Evolutionary conservation across 164 flowering plant genomes (phyloP).

Genomic region (Protea cynaroides): DNA sequence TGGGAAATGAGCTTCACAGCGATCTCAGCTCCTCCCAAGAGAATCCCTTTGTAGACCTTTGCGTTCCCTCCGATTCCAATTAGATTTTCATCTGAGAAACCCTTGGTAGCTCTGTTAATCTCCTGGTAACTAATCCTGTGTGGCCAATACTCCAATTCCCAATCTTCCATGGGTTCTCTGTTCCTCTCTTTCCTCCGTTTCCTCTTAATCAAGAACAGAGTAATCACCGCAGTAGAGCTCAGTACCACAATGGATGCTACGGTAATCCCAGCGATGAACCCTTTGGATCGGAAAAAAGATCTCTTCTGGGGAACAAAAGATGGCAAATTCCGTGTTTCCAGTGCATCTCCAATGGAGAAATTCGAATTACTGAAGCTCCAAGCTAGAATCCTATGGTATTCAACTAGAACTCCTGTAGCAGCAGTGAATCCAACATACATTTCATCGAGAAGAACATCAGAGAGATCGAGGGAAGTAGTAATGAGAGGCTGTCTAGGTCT

Average conservation of each 20-base stretch:
- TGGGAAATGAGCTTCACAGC: conserved; percentile 39
- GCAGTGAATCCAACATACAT: conserved; percentile 41
- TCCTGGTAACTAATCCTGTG: conserved; percentile 35
- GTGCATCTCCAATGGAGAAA: conserved; percentile 27
- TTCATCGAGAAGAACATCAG: conserved; percentile 31
- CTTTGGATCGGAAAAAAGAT: conserved; percentile 12
- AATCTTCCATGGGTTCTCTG: conserved; percentile 30
- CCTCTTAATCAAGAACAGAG: conserved; percentile 6
- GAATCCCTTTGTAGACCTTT: conserved; percentile 38
- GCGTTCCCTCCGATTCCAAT: conserved; percentile 44
- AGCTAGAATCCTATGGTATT: conserved; percentile 31
- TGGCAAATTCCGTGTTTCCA: conserved; percentile 30
- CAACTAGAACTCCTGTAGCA: conserved; percentile 30
- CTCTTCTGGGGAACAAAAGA: conserved; percentile 25
- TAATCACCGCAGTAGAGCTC: background rate
- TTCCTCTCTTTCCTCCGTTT: conserved; percentile 4
- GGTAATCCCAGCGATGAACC: conserved; percentile 24
- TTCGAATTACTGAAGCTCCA: conserved; percentile 48
- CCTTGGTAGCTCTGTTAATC: conserved; percentile 30
- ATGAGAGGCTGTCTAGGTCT: conserved; percentile 29
- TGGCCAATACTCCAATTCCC: conserved; percentile 58
- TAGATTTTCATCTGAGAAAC: conserved; percentile 30
- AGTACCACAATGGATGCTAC: conserved; percentile 5
- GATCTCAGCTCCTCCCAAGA: conserved; percentile 25
- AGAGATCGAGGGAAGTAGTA: conserved; percentile 17